These are phyloP conservation scores for Haplographium delicatum DNA, from an alignment of 495 filamentous ascomycete species.

Conservation along the genomic window DNA sequence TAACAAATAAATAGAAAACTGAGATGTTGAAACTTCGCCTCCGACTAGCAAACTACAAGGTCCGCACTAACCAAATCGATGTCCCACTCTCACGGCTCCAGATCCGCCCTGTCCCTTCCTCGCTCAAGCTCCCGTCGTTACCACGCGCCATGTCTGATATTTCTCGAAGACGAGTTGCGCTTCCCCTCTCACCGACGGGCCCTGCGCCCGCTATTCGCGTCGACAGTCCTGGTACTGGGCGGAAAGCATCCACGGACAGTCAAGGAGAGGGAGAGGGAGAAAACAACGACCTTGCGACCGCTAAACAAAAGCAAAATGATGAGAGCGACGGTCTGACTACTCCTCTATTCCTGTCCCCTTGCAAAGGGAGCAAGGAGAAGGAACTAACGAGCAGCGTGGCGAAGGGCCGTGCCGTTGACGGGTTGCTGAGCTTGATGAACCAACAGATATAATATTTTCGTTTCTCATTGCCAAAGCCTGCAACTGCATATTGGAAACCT, in stretches of 20 bases:
- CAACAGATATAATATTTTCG: constrained; percentile 1
- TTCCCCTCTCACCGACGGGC: too few species aligned
- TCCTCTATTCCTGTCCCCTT: too few species aligned
- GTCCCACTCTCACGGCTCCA: constrained; percentile 34
- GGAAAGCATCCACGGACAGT: background rate
- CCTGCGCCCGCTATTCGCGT: too few species aligned
- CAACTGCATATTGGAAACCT: background rate
- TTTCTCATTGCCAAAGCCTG: background rate
- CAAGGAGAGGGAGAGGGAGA: background rate
- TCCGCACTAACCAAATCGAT: constrained; percentile 45
- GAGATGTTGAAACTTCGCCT: constrained; percentile 45
- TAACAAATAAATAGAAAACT: constrained; percentile 36
- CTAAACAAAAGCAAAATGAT: too few species aligned
- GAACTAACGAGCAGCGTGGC: constrained; percentile 21
- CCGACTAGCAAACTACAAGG: constrained; percentile 47
- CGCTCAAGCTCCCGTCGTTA: background rate
- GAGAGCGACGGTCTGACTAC: too few species aligned
- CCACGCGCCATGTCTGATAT: background rate
- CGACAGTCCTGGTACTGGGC: too few species aligned
- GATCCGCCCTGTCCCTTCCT: constrained; percentile 2
- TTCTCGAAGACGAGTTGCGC: background rate
- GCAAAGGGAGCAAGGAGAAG: too few species aligned
- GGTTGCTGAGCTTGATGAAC: constrained; percentile 18
- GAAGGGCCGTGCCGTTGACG: constrained; percentile 18
- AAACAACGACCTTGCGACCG: background rate